Evolutionary conservation across 202 grass and related monocot genomes (phyloP).

Genomic region (Carex sylvatica): DNA sequence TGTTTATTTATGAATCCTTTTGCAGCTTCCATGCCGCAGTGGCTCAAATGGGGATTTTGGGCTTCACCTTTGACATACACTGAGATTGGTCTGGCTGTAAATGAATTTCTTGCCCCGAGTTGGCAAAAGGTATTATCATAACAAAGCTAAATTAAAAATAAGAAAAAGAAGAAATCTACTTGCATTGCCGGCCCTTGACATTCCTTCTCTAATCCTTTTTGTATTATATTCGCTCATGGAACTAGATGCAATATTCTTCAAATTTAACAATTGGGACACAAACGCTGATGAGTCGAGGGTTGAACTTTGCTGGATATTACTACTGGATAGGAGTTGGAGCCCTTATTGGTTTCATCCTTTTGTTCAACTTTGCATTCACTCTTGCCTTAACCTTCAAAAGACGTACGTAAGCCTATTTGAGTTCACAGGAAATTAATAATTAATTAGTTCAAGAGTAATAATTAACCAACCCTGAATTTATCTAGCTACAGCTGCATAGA

Average conservation of each 20-base stretch:
- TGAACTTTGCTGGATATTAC: conserved; percentile 54
- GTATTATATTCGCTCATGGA: not conserved
- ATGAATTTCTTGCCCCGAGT: conserved; percentile 69
- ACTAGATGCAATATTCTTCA: conserved; percentile 13
- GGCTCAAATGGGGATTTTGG: no score
- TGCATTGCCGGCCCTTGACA: not conserved
- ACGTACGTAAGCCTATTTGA: conserved; percentile 36
- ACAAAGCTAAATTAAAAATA: not conserved
- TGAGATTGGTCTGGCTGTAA: conserved; percentile 57
- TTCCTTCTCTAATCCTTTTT: not conserved
- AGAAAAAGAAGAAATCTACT: not conserved
- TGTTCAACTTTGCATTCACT: conserved; percentile 52
- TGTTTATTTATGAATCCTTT: no score
- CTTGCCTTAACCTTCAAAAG: conserved; percentile 52
- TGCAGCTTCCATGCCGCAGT: no score
- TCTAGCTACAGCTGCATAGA: no score
- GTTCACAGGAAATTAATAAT: not conserved
- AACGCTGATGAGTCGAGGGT: conserved; percentile 40
- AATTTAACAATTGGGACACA: conserved; percentile 49
- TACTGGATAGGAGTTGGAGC: conserved; percentile 27
- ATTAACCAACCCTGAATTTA: no score
- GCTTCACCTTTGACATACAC: not conserved
- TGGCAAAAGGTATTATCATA: conserved; percentile 54
- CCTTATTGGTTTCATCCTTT: conserved; percentile 42
- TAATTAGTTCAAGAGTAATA: no score